These are phyloP conservation scores for Arthromyces matolae DNA, from an alignment of 768 basidiomycete species.

Conservation along the genomic window DNA sequence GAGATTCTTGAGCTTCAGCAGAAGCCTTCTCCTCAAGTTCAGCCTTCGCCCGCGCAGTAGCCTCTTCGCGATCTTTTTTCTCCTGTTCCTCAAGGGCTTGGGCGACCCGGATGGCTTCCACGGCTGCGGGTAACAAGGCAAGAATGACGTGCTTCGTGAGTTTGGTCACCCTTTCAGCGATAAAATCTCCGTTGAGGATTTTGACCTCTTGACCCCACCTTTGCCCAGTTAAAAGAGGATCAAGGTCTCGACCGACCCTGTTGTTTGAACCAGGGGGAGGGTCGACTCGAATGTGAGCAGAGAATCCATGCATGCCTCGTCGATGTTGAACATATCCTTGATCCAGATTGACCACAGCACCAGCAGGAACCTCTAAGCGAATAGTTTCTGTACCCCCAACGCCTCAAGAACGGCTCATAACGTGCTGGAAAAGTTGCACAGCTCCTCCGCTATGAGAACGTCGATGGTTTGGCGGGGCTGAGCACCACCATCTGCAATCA, in stretches of 20 bases:
- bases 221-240: constrained; percentile 76
- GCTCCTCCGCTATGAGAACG: constrained; percentile 80
- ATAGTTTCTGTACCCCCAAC: constrained; percentile 62
- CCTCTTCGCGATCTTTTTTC: constrained; percentile 37
- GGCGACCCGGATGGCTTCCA: constrained; percentile 58
- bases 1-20: no score
- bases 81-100: constrained; percentile 57
- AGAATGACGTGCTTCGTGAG: constrained; percentile 70
- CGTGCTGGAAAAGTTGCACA: constrained; percentile 78
- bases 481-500: constrained; percentile 44
- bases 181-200: constrained; percentile 73
- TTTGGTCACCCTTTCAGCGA: constrained; percentile 60
- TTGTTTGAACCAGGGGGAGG: constrained; percentile 39
- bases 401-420: constrained; percentile 61
- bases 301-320: constrained; percentile 43
- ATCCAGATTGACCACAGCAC: constrained; percentile 57
- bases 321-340: constrained; percentile 49
- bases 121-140: constrained; percentile 75
- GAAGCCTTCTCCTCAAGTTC: constrained; percentile 30
- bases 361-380: constrained; percentile 72
- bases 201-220: constrained; percentile 90
- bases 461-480: constrained; percentile 77
- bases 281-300: constrained; percentile 64
- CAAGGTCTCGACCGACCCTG: constrained; percentile 60
- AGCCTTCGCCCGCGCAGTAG: constrained; percentile 33